Conservation (phyloP, 2,329 filamentous ascomycete species). For the Colletotrichum euphorbiae region DNA sequence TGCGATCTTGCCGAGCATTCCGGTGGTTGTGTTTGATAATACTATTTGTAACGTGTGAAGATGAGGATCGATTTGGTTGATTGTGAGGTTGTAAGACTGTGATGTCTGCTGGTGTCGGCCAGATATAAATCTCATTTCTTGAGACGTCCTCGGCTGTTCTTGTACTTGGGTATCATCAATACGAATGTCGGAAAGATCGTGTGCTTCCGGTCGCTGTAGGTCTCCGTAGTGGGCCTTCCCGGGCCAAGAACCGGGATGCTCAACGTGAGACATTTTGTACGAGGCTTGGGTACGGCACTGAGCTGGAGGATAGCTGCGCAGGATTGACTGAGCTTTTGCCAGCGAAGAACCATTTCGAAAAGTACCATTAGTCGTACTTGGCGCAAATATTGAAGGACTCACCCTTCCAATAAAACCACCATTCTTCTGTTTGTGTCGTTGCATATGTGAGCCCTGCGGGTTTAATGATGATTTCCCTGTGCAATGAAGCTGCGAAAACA, state of each 20-base stretch:
- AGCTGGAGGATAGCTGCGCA: neutral
- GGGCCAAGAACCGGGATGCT: neutral
- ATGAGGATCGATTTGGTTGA: neutral
- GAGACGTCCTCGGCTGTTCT: neutral
- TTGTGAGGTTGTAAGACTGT: too few relatives aligned
- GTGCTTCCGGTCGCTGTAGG: conserved; percentile 12
- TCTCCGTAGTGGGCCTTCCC: neutral
- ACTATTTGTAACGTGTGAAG: neutral
- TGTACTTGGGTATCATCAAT: neutral
- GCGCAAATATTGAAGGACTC: too few relatives aligned
- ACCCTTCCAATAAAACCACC: too few relatives aligned
- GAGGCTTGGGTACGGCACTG: neutral
- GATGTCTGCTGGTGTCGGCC: neutral
- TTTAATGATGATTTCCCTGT: too few relatives aligned
- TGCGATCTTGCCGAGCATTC: conserved; percentile 70
- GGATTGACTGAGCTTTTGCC: neutral
- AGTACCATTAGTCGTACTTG: neutral
- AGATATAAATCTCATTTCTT: neutral
- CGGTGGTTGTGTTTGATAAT: neutral
- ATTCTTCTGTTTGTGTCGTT: too few relatives aligned
- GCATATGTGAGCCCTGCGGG: too few relatives aligned
- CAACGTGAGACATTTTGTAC: conserved; percentile 1
- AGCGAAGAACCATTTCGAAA: neutral
- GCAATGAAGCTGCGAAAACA: too few relatives aligned
- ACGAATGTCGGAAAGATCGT: too few relatives aligned